phyloP scores from a whole-genome alignment of 2,329 filamentous ascomycete genomes.

The Penicillium sp. region DNA sequence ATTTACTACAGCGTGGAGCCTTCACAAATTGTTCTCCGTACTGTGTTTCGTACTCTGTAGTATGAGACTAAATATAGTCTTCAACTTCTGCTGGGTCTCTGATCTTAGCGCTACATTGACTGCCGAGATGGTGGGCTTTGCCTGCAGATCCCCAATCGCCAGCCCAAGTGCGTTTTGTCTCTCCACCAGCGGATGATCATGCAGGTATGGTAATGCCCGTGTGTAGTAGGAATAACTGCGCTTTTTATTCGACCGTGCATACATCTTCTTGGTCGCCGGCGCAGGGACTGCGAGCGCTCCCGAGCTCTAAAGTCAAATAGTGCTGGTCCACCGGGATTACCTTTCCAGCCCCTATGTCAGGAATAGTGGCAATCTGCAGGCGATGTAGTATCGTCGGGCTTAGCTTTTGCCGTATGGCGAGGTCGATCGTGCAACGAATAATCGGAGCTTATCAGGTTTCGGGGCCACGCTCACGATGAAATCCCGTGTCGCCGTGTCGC shows the following conservation, averaged over 20 bases:
- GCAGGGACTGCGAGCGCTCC: slow-evolving; percentile 14
- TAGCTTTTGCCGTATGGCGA: background rate
- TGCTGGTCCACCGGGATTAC: background rate
- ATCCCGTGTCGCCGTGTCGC: background rate
- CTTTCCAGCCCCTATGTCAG: background rate
- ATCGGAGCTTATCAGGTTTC: background rate
- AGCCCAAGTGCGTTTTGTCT: background rate
- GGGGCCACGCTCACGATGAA: background rate
- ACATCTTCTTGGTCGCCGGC: slow-evolving; percentile 8
- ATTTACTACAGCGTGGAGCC: background rate
- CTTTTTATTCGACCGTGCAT: background rate
- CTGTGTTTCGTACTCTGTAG: background rate
- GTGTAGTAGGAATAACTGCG: background rate
- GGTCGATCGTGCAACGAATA: background rate
- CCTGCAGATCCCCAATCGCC: background rate
- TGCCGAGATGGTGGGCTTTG: background rate
- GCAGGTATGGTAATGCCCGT: background rate
- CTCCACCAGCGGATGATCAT: background rate
- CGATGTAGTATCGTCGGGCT: background rate
- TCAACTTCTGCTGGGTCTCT: background rate
- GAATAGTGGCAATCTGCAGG: slow-evolving; percentile 3
- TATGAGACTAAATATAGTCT: background rate
- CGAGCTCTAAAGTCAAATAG: background rate
- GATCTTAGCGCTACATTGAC: background rate
- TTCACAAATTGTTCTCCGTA: no score